Evolutionary conservation across 345 rosid genomes (phyloP), one percentile per base, ranked within the genome.

Genomic region (Arabidopsis suecica): DNA sequence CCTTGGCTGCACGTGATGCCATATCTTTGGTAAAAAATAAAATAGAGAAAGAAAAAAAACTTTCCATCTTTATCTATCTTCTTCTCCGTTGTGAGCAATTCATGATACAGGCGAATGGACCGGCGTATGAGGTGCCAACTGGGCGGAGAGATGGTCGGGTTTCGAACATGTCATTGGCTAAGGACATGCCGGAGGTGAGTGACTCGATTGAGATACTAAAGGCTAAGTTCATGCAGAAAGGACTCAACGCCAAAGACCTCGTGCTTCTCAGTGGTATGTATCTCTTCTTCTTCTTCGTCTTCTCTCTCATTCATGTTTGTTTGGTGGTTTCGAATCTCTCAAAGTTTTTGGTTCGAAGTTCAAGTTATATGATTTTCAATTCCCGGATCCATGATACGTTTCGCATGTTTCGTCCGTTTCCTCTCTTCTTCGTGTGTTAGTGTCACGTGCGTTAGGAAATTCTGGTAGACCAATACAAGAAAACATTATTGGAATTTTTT

Each of bases 1-100:
- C 96, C 64, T 73, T 93, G 68, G 97, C 91, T 5, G 96, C 97
- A 53, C 86, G 98, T 68, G 98, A 93, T 68, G 87, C 93, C n/a
- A 76, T 93, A 38, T 80, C 79, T 30, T 45, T 84, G 97, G 95
- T 90, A 86, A 44, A 41, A 13, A 9, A 9, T 1, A 6, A 34
- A 45, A n/a, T 18, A 32, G 25, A 28, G 11, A 37, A 3, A 20
- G 3, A 34, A 61, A 13, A 18, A 49, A 54, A 53, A 7, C 12
- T 61, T 23, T 32, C 2, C 2, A 62, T 69, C 37, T 69, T 69
- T 53, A 20, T 68, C 37, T 42, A 4, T 14, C 16, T 61, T 38
- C 20, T 51, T 53, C 36, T 59, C 60, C 4, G 34, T 34, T 42
- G 60, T 63, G 60, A 69, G 69, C 2, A 20, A 18, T 38, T 48